Evolutionary conservation across 345 rosid species (phyloP).

Genomic region (Pistacia atlantica): DNA sequence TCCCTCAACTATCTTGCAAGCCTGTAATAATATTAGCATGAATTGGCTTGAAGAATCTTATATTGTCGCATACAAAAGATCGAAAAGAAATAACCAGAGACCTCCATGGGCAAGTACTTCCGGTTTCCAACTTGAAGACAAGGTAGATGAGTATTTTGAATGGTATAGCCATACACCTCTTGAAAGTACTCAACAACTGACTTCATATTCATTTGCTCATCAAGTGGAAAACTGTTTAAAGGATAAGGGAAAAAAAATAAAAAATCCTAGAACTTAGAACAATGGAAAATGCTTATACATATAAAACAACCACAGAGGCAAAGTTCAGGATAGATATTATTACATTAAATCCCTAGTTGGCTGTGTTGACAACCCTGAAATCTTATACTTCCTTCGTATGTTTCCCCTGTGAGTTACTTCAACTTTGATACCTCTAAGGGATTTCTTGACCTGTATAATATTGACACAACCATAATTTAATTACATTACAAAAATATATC

Average conservation of each 20-base stretch:
- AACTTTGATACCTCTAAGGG: constrained; percentile 48
- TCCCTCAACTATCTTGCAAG: constrained; percentile 47
- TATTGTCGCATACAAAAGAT: not conserved
- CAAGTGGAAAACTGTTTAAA: constrained; percentile 42
- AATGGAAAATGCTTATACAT: not conserved
- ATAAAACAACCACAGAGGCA: not conserved
- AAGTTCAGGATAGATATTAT: not conserved
- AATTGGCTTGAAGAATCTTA: constrained; percentile 4
- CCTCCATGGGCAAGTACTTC: constrained; percentile 51
- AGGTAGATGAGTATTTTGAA: constrained; percentile 40
- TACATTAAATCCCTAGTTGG: constrained; percentile 45
- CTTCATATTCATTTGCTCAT: constrained; percentile 43
- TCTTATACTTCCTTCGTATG: constrained; percentile 41
- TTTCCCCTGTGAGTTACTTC: constrained; percentile 49
- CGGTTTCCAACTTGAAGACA: constrained; percentile 48
- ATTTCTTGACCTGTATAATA: constrained; percentile 40
- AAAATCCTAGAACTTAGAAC: not conserved
- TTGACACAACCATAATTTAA: constrained; percentile 3
- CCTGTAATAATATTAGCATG: constrained; percentile 22
- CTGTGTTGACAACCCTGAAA: constrained; percentile 44
- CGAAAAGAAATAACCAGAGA: constrained; percentile 1
- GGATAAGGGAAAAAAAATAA: not conserved
- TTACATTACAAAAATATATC: not conserved
- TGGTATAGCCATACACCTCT: constrained; percentile 36
- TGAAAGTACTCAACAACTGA: constrained; percentile 46